Base-by-base conservation (phyloP, 23 red algal genomes). In the Gracilariopsis chorda region DNA sequence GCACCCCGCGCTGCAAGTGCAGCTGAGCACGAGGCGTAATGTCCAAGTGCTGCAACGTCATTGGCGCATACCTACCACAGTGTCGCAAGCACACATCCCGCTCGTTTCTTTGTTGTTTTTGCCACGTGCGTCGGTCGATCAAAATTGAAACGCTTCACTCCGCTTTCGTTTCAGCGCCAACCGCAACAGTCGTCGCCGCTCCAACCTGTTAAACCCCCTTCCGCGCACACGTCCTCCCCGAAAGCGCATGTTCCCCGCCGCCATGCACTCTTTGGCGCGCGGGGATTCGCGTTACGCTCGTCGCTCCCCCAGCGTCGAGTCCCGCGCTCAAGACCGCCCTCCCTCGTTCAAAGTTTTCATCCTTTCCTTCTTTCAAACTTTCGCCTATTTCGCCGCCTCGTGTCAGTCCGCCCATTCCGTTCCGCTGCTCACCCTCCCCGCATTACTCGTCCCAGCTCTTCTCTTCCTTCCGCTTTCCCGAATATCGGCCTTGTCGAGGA, bases 241-340 rank as follows among this genome's bases (percentile, higher is more conserved):
- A 19, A 21, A 8, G 2, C 35, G 2, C 14, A 30, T 12, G 39
- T 46, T 46, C 67, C 85, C 85, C 85, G 68, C 72, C 85, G 85
- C 85, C 85, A 89, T 89, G 85, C 85, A 76, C 68, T 20, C 48
- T 2, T 21, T 77, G 85, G 85, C 85, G 85, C 85, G 85, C 69
- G 72, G 72, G 85, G 85, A 89, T 48, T 89, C 68, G 8, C 85
- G 85, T 21, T 73, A 45, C 17, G 32, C 85, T 25, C 72, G 72
- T 16, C 85, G 85, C 43, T 60, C 68, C 44, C 65, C 69, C 4
- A 89, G 85, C 72, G 69, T 63, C 34, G 70, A 76, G 34, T 39
- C 68, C 20, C 82, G 58, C 82, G 62, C 59, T 83, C 40, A n/a
- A 16, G 44, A 34, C 43, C 52, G 51, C 0, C 48, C 40, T 47